phyloP scores from a whole-genome alignment of 108 stramenopile genomes.

The Pseudonitzschia delicatissima region DNA sequence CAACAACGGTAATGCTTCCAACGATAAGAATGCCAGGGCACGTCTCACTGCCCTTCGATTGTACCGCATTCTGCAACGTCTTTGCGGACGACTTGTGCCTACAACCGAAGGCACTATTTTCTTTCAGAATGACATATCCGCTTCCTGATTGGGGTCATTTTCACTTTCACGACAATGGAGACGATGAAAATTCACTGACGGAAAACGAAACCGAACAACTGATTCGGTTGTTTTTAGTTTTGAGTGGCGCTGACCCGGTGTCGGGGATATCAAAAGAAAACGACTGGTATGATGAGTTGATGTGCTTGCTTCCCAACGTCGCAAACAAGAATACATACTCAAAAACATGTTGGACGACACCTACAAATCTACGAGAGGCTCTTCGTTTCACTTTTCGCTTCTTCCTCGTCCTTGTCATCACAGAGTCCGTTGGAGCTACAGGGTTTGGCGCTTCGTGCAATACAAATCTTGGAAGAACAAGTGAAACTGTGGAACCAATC shows the following conservation, averaged over 20 bases:
- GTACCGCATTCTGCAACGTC: constrained; percentile 25
- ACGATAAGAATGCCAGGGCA: neutral
- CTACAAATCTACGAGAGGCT: constrained; percentile 17
- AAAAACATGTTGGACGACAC: constrained; percentile 33
- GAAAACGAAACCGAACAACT: constrained; percentile 13
- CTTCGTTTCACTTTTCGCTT: constrained; percentile 27
- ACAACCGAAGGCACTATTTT: constrained; percentile 11
- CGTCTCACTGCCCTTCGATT: constrained; percentile 20
- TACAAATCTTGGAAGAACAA: constrained; percentile 27
- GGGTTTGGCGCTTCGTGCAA: constrained; percentile 23
- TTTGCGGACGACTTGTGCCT: constrained; percentile 5
- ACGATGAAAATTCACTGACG: neutral
- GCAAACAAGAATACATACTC: neutral
- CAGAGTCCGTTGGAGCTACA: constrained; percentile 2
- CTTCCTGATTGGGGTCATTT: constrained; percentile 27
- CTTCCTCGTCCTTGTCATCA: neutral
- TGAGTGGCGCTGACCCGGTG: neutral
- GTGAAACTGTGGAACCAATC: constrained; percentile 21
- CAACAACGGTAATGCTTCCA: neutral
- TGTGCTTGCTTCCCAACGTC: neutral
- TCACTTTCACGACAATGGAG: constrained; percentile 4
- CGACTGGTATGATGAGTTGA: constrained; percentile 24
- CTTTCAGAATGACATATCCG: constrained; percentile 14
- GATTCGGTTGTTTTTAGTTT: constrained; percentile 12
- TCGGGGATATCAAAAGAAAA: constrained; percentile 1